A percentile compares a stretch with the other conserved stretches of the same genome.
phyloP scores from a whole-genome alignment of 176 grass and related monocot genomes.

The Oryza australiensis region DNA sequence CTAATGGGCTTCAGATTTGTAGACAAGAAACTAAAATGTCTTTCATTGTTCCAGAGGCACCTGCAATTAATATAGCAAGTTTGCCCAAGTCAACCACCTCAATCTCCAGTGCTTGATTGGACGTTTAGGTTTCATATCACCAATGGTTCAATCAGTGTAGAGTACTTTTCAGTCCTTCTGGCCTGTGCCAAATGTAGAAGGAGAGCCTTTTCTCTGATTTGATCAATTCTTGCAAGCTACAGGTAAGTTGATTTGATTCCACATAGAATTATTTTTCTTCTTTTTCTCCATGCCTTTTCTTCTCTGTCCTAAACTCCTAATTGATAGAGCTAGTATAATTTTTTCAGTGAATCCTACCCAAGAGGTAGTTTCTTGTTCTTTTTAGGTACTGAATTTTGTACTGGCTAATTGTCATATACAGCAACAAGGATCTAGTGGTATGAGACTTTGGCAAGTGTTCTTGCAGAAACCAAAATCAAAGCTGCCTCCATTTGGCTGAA shows the following conservation, averaged over 20 bases:
- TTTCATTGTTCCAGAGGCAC: not conserved
- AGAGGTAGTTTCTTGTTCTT: not conserved
- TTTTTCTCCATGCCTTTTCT: not conserved
- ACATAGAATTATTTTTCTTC: not conserved
- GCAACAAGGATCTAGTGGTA: constrained; percentile 23
- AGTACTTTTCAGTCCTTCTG: constrained; percentile 48
- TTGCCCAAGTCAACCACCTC: constrained; percentile 41
- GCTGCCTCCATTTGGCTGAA: constrained; percentile 28
- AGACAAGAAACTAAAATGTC: not conserved
- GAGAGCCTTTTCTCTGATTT: constrained; percentile 42
- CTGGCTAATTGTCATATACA: not conserved
- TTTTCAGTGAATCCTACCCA: not conserved
- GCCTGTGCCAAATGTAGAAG: constrained; percentile 41
- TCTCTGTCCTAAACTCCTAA: not conserved
- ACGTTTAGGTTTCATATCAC: constrained; percentile 48
- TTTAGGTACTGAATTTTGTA: constrained; percentile 1
- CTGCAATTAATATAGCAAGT: constrained; percentile 24
- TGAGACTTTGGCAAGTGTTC: constrained; percentile 6
- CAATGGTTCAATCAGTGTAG: constrained; percentile 37
- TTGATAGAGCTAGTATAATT: not conserved
- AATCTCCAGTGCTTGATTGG: constrained; percentile 35
- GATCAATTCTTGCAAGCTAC: constrained; percentile 23
- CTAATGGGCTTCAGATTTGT: not conserved
- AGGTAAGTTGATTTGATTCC: constrained; percentile 23
- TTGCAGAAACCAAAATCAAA: constrained; percentile 33